phyloP scores from a whole-genome alignment of 306 rosid genomes.

The Oxytropis ochrocephala region DNA sequence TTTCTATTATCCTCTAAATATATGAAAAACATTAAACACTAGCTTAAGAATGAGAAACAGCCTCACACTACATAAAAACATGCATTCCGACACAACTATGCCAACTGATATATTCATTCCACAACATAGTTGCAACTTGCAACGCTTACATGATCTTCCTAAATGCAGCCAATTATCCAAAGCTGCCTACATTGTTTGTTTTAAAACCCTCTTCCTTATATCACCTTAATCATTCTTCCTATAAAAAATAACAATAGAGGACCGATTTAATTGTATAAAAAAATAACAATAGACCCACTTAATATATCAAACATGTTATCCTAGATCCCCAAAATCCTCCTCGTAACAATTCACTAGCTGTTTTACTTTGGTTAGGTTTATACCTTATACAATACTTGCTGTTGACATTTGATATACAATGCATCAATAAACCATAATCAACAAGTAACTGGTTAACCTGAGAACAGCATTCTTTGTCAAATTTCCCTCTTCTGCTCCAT shows the following conservation, averaged over 20 bases:
- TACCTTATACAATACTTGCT: background rate
- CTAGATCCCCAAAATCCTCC: constrained; percentile 7
- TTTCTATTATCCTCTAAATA: background rate
- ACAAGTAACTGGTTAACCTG: constrained; percentile 32
- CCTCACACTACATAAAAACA: background rate
- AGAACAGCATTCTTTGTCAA: constrained; percentile 36
- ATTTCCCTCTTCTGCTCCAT: constrained; percentile 37
- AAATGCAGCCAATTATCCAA: background rate
- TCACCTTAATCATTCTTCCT: background rate
- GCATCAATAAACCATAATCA: constrained; percentile 25
- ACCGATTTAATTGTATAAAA: background rate
- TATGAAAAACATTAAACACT: background rate
- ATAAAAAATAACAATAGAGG: background rate
- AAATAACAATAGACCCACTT: background rate
- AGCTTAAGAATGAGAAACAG: too few species aligned
- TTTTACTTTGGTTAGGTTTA: constrained; percentile 4
- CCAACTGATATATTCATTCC: background rate
- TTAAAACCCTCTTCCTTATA: too few species aligned
- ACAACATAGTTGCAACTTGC: constrained; percentile 9
- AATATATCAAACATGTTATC: background rate
- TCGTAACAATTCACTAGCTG: background rate
- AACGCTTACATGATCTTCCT: background rate
- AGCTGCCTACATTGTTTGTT: background rate
- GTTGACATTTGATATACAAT: background rate
- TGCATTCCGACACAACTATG: background rate